Base-by-base conservation (phyloP, 176 grass and related monocot species). In the Hordeum marinum region DNA sequence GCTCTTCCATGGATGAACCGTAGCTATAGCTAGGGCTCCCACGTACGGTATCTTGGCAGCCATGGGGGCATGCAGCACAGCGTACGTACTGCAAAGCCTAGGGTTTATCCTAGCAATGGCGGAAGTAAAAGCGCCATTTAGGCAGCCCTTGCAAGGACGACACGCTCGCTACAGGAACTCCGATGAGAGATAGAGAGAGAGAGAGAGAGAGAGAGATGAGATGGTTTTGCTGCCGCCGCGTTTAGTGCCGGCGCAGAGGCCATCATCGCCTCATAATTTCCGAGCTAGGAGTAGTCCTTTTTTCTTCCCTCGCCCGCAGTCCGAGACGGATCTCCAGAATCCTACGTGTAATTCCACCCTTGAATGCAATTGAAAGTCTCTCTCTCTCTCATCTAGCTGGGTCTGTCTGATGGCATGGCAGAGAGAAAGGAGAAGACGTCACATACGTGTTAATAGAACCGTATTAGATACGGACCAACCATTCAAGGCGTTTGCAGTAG, bases 261-360 rank as follows among this genome's bases (percentile, higher is more conserved):
- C 83, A 89, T 85, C 63, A 78, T 90, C 83, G 20, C 72, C 83
- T 86, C 79, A 82, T 86, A 82, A 86, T 85, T 77, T 74, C 0
- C 9, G 31, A 59, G 42, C 68, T 82, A 57, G 29, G 1, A 29
- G 29, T 29, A 29, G 39, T 42, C 68, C 68, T 69, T 69, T 69
- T 26, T 39, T 6, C 8, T 7, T 11, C 9, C 39, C 42, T 24
- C 29, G 9, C 26, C 70, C 86, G 36, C 59, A 79, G 87, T 79
- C 89, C 80, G 66, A 90, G 58, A 57, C 67, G 75, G 88, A 90
- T 90, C n/a, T 75, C 80, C 84, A 52, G 68, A 87, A 90, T 83
- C 75, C 80, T 82, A 90, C 84, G 89, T 90, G 84, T 90, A 87
- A 87, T 90, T 90, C 89, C 67, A 20, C 46, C 46, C 72, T 91